Percentiles rank a stretch among this genome's conserved stretches.
Conservation (phyloP, 2,329 filamentous ascomycete genomes). For the Alternaria sp. region DNA sequence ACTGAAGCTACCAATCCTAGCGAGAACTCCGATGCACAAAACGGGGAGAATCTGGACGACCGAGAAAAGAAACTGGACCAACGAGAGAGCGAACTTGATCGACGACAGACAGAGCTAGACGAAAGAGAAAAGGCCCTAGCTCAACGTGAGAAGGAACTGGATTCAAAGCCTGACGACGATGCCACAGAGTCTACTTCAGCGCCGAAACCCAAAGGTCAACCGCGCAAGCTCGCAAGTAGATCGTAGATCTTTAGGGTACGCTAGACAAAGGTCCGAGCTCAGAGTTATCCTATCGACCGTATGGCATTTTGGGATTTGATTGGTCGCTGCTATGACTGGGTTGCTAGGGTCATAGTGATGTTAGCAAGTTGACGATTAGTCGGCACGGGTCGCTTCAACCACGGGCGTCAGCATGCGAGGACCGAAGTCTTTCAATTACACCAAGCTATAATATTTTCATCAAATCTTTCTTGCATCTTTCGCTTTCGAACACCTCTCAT, state of each 20-base stretch:
- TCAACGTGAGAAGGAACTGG: slow-evolving; percentile 4
- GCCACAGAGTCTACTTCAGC: neutral
- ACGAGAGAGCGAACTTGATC: slow-evolving; percentile 1
- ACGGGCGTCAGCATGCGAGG: neutral
- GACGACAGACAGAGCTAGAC: slow-evolving; percentile 4
- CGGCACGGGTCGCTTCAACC: neutral
- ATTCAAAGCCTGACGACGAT: neutral
- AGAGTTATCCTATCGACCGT: neutral
- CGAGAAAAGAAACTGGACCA: neutral
- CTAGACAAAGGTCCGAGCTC: neutral
- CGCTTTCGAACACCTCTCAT: neutral
- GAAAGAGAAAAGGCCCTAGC: slow-evolving; percentile 3
- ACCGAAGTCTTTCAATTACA: neutral
- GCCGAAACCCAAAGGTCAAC: slow-evolving; percentile 7
- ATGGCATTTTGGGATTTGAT: neutral
- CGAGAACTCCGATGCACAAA: neutral
- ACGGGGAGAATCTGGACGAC: neutral
- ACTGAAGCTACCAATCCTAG: neutral
- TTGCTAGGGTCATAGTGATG: neutral
- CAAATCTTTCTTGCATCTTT: neutral
- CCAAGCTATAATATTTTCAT: neutral
- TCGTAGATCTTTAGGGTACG: neutral
- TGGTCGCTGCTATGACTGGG: neutral
- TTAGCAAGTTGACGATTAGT: neutral
- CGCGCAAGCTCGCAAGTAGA: slow-evolving; percentile 17